These are phyloP conservation scores for Diaporthe australafricana DNA, from an alignment of 2,329 filamentous ascomycete species.

Conservation along the genomic window DNA sequence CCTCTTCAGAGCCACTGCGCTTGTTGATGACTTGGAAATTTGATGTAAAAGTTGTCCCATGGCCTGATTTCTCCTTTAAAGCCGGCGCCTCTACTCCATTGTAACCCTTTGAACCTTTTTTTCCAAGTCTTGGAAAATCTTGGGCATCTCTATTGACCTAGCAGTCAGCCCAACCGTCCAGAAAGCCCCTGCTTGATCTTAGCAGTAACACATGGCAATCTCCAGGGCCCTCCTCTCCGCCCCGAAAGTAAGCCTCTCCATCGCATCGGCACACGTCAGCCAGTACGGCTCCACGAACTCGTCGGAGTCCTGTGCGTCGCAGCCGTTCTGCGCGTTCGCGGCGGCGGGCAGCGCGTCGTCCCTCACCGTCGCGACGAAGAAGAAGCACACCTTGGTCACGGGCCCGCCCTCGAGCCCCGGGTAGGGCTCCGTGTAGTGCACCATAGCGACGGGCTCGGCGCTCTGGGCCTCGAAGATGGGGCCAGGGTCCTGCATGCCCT, in stretches of 20 bases:
- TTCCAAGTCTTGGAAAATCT: neutral
- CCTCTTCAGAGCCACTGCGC: neutral
- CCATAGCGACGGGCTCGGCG: constrained; percentile 51
- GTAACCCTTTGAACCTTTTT: neutral
- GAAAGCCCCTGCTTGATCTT: neutral
- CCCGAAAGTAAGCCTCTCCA: constrained; percentile 42
- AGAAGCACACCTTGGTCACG: constrained; percentile 53
- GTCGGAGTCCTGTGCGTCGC: constrained; percentile 47
- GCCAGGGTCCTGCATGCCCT: constrained; percentile 27
- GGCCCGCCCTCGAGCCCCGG: constrained; percentile 45
- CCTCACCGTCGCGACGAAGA: constrained; percentile 50
- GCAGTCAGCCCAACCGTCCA: too few relatives aligned
- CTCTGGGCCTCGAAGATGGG: constrained; percentile 40
- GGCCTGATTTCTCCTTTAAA: neutral
- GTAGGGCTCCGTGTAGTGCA: constrained; percentile 50
- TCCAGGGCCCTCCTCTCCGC: constrained; percentile 40
- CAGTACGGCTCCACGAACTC: constrained; percentile 45
- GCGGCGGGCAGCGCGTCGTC: constrained; percentile 43
- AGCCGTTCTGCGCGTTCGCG: constrained; percentile 44
- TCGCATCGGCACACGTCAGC: constrained; percentile 41
- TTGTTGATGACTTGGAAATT: neutral
- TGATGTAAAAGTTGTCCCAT: neutral
- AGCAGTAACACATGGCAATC: neutral
- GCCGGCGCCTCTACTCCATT: neutral
- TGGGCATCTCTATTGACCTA: too few relatives aligned